These are phyloP conservation scores for Diaporthe humulicola DNA, from an alignment of 2,329 filamentous ascomycete species.

Conservation along the genomic window DNA sequence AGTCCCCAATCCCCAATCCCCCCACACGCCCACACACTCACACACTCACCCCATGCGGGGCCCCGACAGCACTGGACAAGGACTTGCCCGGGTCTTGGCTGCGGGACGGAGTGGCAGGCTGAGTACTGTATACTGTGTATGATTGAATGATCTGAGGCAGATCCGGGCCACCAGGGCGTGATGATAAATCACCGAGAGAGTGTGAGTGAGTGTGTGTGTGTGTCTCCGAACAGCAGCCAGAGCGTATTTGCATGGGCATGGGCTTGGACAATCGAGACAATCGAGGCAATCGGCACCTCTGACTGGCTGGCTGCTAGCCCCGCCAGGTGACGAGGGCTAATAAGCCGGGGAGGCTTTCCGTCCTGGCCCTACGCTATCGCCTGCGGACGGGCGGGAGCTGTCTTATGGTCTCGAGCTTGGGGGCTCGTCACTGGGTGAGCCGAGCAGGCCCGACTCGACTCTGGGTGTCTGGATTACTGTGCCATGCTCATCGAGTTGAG, in stretches of 20 bases:
- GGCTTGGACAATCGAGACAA: conserved; percentile 21
- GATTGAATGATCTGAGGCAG: background rate
- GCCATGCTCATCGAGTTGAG: background rate
- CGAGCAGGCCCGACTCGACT: conserved; percentile 15
- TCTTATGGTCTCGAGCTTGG: conserved; percentile 12
- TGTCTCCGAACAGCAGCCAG: conserved; percentile 4
- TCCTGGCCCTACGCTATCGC: conserved; percentile 30
- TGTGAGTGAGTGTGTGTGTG: background rate
- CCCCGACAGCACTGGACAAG: conserved; percentile 9
- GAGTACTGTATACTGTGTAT: too few species aligned
- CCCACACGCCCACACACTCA: background rate
- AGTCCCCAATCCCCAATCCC: background rate
- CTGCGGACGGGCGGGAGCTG: conserved; percentile 22
- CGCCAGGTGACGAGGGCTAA: conserved; percentile 24
- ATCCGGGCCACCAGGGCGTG: conserved; percentile 6
- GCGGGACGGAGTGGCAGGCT: background rate
- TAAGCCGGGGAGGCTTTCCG: conserved; percentile 29
- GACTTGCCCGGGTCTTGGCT: conserved; percentile 1
- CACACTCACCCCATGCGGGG: background rate
- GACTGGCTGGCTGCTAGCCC: conserved; percentile 21
- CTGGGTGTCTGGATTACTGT: background rate
- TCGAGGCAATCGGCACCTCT: conserved; percentile 15
- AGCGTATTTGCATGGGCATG: background rate
- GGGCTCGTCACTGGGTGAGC: conserved; percentile 1
- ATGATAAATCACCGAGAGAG: conserved; percentile 11